Conservation (phyloP, 441 rosid species). For the Omphalea diandra region DNA sequence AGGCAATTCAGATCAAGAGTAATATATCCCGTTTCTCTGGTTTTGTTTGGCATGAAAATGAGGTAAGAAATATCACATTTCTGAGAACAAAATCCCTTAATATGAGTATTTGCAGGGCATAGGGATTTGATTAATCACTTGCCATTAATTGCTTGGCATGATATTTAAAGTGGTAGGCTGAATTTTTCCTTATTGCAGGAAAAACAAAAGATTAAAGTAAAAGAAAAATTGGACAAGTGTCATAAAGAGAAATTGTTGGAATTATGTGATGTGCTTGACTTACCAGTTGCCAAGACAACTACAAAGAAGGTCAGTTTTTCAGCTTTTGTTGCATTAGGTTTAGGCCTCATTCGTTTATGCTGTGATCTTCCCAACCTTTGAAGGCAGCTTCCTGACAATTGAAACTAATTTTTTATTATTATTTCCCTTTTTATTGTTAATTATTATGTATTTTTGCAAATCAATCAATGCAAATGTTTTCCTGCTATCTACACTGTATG, state of each 20-base stretch:
- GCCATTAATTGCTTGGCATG: neutral
- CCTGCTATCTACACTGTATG: neutral
- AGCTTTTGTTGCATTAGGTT: neutral
- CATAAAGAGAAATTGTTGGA: slow-evolving; percentile 83
- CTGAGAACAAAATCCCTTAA: neutral
- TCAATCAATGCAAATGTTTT: neutral
- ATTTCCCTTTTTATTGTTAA: neutral
- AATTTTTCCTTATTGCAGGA: slow-evolving; percentile 47
- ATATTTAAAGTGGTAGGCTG: slow-evolving; percentile 3
- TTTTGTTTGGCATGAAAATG: slow-evolving; percentile 90
- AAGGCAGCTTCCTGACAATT: neutral
- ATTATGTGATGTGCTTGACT: slow-evolving; percentile 78
- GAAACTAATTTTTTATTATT: neutral
- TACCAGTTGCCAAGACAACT: slow-evolving; percentile 55
- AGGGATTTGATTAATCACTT: slow-evolving; percentile 7
- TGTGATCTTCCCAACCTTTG: neutral
- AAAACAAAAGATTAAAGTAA: slow-evolving; percentile 75
- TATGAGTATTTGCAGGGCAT: slow-evolving; percentile 1
- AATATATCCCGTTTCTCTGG: slow-evolving; percentile 90
- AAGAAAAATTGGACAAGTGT: slow-evolving; percentile 86
- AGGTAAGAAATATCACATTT: slow-evolving; percentile 45
- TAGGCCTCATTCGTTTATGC: neutral
- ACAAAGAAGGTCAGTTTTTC: slow-evolving; percentile 63
- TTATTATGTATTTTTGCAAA: neutral
- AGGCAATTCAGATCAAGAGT: slow-evolving; percentile 87